Evolutionary conservation across 257 asterid genomes (phyloP).

Genomic region (Craterostigma plantagineum): DNA sequence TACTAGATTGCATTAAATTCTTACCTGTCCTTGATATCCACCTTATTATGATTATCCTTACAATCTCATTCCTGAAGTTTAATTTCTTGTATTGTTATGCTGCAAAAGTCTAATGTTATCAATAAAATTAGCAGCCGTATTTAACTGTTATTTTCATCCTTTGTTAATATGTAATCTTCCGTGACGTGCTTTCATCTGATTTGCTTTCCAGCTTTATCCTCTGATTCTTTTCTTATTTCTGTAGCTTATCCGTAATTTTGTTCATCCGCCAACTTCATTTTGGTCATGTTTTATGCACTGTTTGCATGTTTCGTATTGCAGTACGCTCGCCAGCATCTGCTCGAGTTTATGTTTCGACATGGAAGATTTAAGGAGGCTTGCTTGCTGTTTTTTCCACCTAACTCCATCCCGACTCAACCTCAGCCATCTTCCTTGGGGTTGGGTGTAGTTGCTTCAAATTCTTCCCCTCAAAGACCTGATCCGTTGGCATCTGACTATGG

Average conservation of each 20-base stretch:
- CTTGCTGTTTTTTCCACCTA: conserved; percentile 64
- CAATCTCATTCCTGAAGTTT: neutral
- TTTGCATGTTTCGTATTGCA: conserved; percentile 22
- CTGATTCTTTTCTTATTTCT: too few species aligned
- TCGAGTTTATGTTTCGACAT: conserved; percentile 82
- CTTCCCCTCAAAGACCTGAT: conserved; percentile 89
- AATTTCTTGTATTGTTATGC: neutral
- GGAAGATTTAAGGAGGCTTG: conserved; percentile 83
- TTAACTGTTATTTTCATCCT: too few species aligned
- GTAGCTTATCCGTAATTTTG: neutral
- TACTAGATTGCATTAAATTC: too few species aligned
- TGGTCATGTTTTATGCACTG: conserved; percentile 5
- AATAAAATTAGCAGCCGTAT: too few species aligned
- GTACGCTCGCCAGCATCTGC: conserved; percentile 89
- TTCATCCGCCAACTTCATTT: conserved; percentile 7
- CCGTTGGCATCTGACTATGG: conserved; percentile 81
- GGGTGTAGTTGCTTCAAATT: conserved; percentile 48
- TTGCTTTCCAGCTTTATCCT: too few species aligned
- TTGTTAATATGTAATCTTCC: too few species aligned
- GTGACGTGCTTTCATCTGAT: too few species aligned
- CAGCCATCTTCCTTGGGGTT: conserved; percentile 47
- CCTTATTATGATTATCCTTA: too few species aligned
- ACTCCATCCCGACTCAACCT: conserved; percentile 52
- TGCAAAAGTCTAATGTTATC: too few species aligned
- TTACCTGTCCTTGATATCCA: too few species aligned